A percentile compares a stretch with the other conserved stretches of the same genome.
Evolutionary conservation across 129 eudicot species (phyloP).

Genomic region (Glebionis coronaria): DNA sequence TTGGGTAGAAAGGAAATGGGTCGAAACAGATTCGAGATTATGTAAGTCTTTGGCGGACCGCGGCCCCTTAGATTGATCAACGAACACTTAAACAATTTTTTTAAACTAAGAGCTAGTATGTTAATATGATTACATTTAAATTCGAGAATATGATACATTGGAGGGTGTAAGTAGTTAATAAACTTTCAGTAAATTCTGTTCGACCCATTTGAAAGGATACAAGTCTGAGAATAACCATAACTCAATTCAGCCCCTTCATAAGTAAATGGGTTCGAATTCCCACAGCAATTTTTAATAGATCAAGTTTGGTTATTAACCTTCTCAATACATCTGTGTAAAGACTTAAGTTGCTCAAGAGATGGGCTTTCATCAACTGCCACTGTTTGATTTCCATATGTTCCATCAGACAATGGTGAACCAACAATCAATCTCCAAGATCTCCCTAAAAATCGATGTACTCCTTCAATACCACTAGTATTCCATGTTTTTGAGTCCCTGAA

Average conservation of each 20-base stretch:
- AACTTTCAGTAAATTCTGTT: neutral
- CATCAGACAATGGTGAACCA: slow-evolving; percentile 72
- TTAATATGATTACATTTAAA: too few relatives aligned
- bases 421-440: slow-evolving; percentile 92
- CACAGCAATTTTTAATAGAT: neutral
- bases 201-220: neutral
- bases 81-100: too few relatives aligned
- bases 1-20: too few relatives aligned
- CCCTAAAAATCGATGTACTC: slow-evolving; percentile 93
- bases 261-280: too few relatives aligned
- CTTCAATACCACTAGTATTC: slow-evolving; percentile 98
- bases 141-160: too few relatives aligned
- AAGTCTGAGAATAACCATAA: too few relatives aligned
- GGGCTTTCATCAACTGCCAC: slow-evolving; percentile 64
- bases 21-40: too few relatives aligned
- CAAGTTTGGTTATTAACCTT: slow-evolving; percentile 42
- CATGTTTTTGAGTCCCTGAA: slow-evolving; percentile 93
- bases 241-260: too few relatives aligned
- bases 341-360: slow-evolving; percentile 78
- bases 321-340: slow-evolving; percentile 78
- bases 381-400: slow-evolving; percentile 65
- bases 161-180: too few relatives aligned
- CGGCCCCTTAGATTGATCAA: too few relatives aligned
- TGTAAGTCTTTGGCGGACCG: too few relatives aligned
- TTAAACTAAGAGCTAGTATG: too few relatives aligned